Base-by-base conservation (phyloP, 2,329 filamentous ascomycete species). In the Venturiaceae sp. region DNA sequence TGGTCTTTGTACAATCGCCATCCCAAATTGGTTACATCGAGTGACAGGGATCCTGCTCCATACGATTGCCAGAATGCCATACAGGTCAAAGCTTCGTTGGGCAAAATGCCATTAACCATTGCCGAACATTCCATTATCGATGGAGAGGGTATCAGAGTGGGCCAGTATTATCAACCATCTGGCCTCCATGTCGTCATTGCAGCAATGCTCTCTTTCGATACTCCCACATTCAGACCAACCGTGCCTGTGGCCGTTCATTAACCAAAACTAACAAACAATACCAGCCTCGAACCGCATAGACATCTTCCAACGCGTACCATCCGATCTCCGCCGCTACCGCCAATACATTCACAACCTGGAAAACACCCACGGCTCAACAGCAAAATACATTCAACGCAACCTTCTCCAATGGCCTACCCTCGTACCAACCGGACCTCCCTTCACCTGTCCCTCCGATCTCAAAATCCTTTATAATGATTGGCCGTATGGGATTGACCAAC, bases 381-480 rank as follows among this genome's bases (percentile, higher is more conserved):
- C 89, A 80, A 77, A 82, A 56, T 96, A 91, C 68, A 81, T 96
- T 41, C 73, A 95, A 46, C 74, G 77, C 28, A 76, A 90, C 69
- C 77, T 90, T 53, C 74, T 96, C 59, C 72, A 75, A 16, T 96
- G 92, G 92, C 69, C 72, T 64, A 69, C 72, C 59, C 66, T 80
- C 57, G 67, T 66, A 52, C 71, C 75, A 3, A 69, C 65, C 19
- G 41, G 34, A 16, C 26, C 30, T 13, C 44, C 44, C 5, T 60
- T 60, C 32, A 33, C 58, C 21, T 21, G 44, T 36, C 44, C 61
- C 79, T 78, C 74, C 52, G 87, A 94, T 66, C 74, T 86, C 65
- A 90, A 84, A 70, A 85, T 95, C 53, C 71, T 96, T 41, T 83
- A 82, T 73, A 97, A 97, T 68, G 92, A 97, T 77, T 96, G 91